Evolutionary conservation across 2,329 filamentous ascomycete species (phyloP).

Genomic region (Mycosphaerella arachidis): DNA sequence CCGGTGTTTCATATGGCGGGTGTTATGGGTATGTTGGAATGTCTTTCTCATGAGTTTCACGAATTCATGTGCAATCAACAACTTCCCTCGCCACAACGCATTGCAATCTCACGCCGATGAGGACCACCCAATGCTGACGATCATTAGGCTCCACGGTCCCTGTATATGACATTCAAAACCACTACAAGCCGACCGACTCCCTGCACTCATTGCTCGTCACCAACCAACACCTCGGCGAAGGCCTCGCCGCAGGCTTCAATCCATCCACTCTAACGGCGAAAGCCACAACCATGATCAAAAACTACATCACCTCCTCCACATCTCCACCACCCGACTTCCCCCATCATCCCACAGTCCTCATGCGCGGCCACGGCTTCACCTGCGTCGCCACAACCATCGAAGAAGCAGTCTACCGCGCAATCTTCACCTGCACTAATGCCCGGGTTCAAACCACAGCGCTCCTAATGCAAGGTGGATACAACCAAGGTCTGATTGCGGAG

Average conservation of each 20-base stretch:
- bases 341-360: conserved; percentile 29
- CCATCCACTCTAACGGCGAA: conserved; percentile 25
- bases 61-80: no score
- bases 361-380: conserved; percentile 46
- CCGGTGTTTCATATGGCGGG: conserved; percentile 43
- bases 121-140: background rate
- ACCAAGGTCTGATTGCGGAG: conserved; percentile 38
- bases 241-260: conserved; percentile 32
- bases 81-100: background rate
- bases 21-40: conserved; percentile 34
- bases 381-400: conserved; percentile 40
- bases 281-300: conserved; percentile 28
- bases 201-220: conserved; percentile 34
- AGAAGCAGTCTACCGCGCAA: conserved; percentile 43
- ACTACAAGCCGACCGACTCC: conserved; percentile 29
- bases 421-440: conserved; percentile 40
- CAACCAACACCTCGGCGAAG: conserved; percentile 31
- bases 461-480: conserved; percentile 34
- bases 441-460: conserved; percentile 39
- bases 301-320: conserved; percentile 26
- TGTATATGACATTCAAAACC: conserved; percentile 32
- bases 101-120: background rate
- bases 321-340: conserved; percentile 20
- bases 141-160: conserved; percentile 24
- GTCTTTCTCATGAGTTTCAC: no score